Conservation (phyloP, 768 basidiomycete genomes). For the Agrocybe chaxingu region DNA sequence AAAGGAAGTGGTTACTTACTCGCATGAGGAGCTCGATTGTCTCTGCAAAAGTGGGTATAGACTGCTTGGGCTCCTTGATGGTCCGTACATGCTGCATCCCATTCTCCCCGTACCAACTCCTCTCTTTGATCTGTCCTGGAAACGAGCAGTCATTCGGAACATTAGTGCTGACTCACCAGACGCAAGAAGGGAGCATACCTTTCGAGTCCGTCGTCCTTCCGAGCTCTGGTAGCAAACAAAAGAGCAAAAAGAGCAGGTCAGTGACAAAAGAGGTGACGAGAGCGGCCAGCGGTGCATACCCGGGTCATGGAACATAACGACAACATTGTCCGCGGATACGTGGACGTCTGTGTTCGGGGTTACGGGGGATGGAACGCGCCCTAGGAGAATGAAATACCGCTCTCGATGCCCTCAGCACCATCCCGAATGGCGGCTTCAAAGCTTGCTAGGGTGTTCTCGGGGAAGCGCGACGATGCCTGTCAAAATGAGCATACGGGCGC, state of each 20-base stretch:
- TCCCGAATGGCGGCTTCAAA: constrained; percentile 94
- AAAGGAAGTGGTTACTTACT: constrained; percentile 33
- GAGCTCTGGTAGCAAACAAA: constrained; percentile 40
- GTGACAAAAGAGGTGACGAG: constrained; percentile 8
- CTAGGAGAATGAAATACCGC: constrained; percentile 68
- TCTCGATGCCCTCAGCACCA: constrained; percentile 96
- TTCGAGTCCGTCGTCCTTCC: constrained; percentile 79
- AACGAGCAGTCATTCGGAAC: neutral
- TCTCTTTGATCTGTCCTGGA: constrained; percentile 65
- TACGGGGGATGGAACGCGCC: constrained; percentile 39
- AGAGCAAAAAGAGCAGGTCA: constrained; percentile 16
- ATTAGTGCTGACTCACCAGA: neutral
- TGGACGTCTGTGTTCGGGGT: constrained; percentile 86
- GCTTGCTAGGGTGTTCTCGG: constrained; percentile 94
- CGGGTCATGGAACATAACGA: constrained; percentile 97
- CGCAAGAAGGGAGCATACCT: constrained; percentile 35
- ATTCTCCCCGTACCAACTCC: constrained; percentile 65
- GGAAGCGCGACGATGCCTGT: constrained; percentile 81
- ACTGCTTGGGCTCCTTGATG: constrained; percentile 72
- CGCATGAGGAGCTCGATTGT: constrained; percentile 77
- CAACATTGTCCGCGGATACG: constrained; percentile 81
- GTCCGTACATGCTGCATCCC: constrained; percentile 82
- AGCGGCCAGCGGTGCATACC: constrained; percentile 34
- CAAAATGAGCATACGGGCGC: constrained; percentile 4
- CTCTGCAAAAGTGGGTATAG: constrained; percentile 88